A percentile compares a stretch with the other conserved stretches of the same genome.
Conservation (phyloP, 257 asterid genomes). For the Solanum appendiculatum region DNA sequence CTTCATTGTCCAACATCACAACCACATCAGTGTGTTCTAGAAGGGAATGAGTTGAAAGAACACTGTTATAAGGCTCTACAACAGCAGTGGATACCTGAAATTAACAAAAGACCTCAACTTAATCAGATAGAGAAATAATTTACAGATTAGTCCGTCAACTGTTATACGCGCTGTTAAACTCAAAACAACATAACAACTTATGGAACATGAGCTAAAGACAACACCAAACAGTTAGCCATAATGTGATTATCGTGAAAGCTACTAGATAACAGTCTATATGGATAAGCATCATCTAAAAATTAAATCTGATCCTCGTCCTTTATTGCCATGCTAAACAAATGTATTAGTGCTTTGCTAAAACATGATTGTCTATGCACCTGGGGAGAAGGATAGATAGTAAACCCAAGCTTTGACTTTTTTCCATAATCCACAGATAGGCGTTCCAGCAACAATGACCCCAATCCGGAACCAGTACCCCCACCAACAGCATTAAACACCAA, state of each 20-base stretch:
- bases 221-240: neutral
- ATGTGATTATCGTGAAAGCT: neutral
- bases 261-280: neutral
- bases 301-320: neutral
- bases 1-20: conserved; percentile 83
- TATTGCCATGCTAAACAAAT: neutral
- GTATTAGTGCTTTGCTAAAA: neutral
- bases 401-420: conserved; percentile 88
- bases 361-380: conserved; percentile 35
- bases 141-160: neutral
- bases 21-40: conserved; percentile 86
- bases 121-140: neutral
- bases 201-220: neutral
- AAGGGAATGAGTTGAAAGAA: conserved; percentile 83
- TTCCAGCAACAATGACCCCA: conserved; percentile 81
- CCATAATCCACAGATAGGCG: conserved; percentile 82
- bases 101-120: neutral
- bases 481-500: conserved; percentile 84
- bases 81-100: conserved; percentile 90
- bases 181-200: neutral
- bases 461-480: conserved; percentile 93
- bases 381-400: conserved; percentile 86
- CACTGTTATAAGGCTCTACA: conserved; percentile 96
- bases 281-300: neutral
- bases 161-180: neutral